Base-by-base conservation (phyloP, 352 stramenopile genomes). In the Phytophthora agathidicida region DNA sequence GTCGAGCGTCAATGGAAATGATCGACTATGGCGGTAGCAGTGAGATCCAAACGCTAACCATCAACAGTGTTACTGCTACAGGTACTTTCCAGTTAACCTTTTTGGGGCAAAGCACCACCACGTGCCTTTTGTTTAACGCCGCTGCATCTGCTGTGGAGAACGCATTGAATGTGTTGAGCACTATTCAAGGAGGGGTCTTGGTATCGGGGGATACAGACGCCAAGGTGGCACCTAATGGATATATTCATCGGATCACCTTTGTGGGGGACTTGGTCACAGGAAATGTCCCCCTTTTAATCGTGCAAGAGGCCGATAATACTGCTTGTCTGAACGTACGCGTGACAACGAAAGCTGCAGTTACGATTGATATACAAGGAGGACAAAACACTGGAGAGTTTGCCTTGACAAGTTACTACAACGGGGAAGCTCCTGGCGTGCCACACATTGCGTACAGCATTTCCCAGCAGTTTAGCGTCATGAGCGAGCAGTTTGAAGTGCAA, bases 241-340 rank as follows among this genome's bases (percentile, higher is more conserved):
- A 58, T 42, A 65, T 90, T 2, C 81, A 84, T 61, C 54, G 62
- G 9, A 70, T 93, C 41, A 91, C 85, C 14, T 94, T 94, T 58
- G 37, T 85, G 2, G 80, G 82, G 0, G 65, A 91, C 1, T 43
- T 71, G 7, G 78, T 89, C 3, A 81, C 68, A 0, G 85, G 85
- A 1, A 75, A 89, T 28, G 43, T 91, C 0, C 68, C 71, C 0
- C 26, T 62, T 1, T 45, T 90, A 27, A 28, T 17, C 11, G 59
- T 63, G 5, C 33, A 58, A 17, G 17, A 45, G 37, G 41, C 24
- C n/a, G n/a, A n/a, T 23, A 49, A 32, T 24, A 14, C 27, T n/a
- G 35, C 27, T 6, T 69, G 60, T 39, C 17, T 32, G 6, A 65
- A 53, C 22, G 9, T 41, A 5, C 20, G 37, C 9, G 7, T 35